Base-by-base conservation (phyloP, 2,329 filamentous ascomycete genomes). In the Verticillium dahliae region DNA sequence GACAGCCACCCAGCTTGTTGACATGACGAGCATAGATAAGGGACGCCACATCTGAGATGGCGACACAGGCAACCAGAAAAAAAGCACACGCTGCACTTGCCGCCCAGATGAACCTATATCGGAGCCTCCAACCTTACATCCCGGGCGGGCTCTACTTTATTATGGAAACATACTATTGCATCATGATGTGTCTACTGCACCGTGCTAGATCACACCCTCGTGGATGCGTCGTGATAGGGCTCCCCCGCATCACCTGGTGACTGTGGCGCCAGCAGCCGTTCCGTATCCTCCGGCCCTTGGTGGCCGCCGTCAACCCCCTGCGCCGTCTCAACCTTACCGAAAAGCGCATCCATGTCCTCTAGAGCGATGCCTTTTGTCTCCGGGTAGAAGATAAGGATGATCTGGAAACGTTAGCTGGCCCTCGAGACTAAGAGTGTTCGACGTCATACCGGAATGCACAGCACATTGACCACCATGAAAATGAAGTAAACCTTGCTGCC, bases 401-500 rank as follows among this genome's bases (percentile, higher is more conserved):
- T 69, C 75, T 78, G 45, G 7, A 14, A 1, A 13, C 18, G 54
- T 56, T n/a, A 35, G 27, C 13, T 10, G 13, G 3, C 2, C 27
- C 15, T 10, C 18, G 34, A 22, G 27, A 31, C 13, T 34, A 0
- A 22, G 22, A 4, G 15, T 58, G 15, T 22, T 7, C 0, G 27
- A 56, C 4, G 4, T 66, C 71, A 59, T 69, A 80, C 77, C 4
- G 79, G 76, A 18, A 81, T 75, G 60, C 77, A 82, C 13, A 73
- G 70, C 6, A 82, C 59, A 65, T 84, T 84, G 33, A 83, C 73
- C 7, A 73, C 73, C 77, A 84, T 83, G 67, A 86, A 85, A 63
- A 85, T 80, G 65, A 85, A 85, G 69, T 85, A 85, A 2, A 83
- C 79, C 22, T 75, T 76, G 13, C 79, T 79, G 3, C 82, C 81